Conservation (phyloP, 345 rosid genomes). For the Psidium guajava region DNA sequence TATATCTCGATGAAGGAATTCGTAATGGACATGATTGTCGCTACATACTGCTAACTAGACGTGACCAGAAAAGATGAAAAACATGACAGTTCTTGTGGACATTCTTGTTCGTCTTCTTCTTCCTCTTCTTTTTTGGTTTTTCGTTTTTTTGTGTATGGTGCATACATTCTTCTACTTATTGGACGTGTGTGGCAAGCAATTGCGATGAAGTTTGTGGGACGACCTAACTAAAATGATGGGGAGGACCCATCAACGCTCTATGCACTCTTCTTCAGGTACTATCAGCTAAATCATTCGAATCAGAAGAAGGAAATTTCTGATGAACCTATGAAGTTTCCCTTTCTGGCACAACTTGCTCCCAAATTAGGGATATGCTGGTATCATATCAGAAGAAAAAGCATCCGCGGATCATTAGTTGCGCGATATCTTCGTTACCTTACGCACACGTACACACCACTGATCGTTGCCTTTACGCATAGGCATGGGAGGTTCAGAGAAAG, state of each 20-base stretch:
- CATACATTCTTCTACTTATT: neutral
- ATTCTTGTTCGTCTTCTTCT: neutral
- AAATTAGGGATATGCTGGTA: neutral
- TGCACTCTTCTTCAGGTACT: neutral
- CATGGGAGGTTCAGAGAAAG: neutral
- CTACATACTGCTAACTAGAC: neutral
- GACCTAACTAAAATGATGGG: constrained; percentile 21
- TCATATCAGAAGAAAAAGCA: neutral
- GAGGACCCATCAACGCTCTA: neutral
- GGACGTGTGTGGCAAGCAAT: neutral
- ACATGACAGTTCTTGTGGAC: neutral
- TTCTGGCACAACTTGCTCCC: neutral
- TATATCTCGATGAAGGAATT: neutral
- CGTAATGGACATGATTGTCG: neutral
- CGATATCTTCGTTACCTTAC: neutral
- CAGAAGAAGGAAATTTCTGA: neutral
- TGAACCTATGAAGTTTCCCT: constrained; percentile 1
- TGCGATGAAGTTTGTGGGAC: neutral
- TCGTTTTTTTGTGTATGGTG: neutral
- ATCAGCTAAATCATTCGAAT: neutral
- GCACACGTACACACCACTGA: neutral
- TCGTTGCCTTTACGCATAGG: neutral
- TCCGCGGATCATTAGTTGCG: neutral
- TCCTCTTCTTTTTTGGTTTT: too few relatives aligned
- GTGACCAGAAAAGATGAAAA: neutral